A percentile compares a stretch with the other conserved stretches of the same genome.
Evolutionary conservation across 2,329 filamentous ascomycete species (phyloP).

Genomic region (Xylariaceae sp.): DNA sequence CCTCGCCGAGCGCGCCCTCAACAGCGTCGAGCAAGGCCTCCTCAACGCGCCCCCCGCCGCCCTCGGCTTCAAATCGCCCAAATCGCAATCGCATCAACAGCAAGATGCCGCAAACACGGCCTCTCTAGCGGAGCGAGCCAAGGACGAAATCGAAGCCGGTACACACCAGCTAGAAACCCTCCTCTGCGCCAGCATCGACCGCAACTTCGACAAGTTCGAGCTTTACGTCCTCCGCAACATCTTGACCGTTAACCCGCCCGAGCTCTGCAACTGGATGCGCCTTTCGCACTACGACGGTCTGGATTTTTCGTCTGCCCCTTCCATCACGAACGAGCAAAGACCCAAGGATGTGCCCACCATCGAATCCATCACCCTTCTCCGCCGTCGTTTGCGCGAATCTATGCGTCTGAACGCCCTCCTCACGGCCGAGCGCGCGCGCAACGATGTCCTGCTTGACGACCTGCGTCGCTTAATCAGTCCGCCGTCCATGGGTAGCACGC

Average conservation of each 20-base stretch:
- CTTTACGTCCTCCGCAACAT: conserved; percentile 88
- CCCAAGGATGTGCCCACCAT: conserved; percentile 45
- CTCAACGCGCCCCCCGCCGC: conserved; percentile 65
- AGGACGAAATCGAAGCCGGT: conserved; percentile 78
- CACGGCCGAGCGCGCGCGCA: conserved; percentile 44
- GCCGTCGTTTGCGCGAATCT: conserved; percentile 58
- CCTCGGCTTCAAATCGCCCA: conserved; percentile 67
- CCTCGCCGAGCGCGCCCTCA: conserved; percentile 82
- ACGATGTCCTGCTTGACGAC: conserved; percentile 33
- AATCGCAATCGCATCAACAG: conserved; percentile 21
- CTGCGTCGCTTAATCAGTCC: conserved; percentile 31
- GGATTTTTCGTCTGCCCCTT: conserved; percentile 37
- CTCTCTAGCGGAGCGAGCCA: conserved; percentile 38
- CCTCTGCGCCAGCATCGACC: conserved; percentile 74
- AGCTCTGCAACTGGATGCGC: conserved; percentile 67
- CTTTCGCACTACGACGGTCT: conserved; percentile 78
- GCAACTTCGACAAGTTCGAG: conserved; percentile 80
- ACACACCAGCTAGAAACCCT: conserved; percentile 80
- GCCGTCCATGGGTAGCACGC: conserved; percentile 2
- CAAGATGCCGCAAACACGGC: conserved; percentile 37
- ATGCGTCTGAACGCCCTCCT: conserved; percentile 56
- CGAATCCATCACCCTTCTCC: conserved; percentile 65
- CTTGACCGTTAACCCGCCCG: conserved; percentile 61
- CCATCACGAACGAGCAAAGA: neutral
- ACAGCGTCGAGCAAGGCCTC: conserved; percentile 79